A percentile compares a stretch with the other conserved stretches of the same genome.
These are phyloP conservation scores for Oidium heveae DNA, from an alignment of 2,329 filamentous ascomycete species.

Conservation along the genomic window DNA sequence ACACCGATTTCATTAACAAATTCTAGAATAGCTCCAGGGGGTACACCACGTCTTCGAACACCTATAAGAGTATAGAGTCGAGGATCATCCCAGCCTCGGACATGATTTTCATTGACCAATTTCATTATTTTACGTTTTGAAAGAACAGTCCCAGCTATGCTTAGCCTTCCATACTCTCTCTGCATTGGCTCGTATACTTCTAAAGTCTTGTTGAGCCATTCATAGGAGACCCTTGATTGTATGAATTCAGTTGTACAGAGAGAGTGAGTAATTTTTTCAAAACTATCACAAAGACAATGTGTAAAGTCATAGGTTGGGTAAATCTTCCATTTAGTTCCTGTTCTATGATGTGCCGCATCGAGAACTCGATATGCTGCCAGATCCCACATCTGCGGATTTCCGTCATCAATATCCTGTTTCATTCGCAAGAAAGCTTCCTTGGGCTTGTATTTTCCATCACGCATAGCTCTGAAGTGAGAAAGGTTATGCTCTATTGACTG, in stretches of 20 bases:
- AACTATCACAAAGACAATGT: constrained; percentile 75
- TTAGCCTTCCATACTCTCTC: constrained; percentile 58
- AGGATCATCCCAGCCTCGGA: constrained; percentile 78
- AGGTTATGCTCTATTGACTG: constrained; percentile 54
- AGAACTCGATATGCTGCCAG: constrained; percentile 72
- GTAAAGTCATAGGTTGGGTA: constrained; percentile 91
- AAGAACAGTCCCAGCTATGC: constrained; percentile 61
- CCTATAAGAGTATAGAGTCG: constrained; percentile 70
- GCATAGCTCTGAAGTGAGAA: constrained; percentile 67
- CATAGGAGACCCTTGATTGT: constrained; percentile 62
- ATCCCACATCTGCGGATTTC: constrained; percentile 95
- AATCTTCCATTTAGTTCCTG: constrained; percentile 66
- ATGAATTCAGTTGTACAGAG: constrained; percentile 88
- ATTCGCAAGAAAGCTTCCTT: constrained; percentile 69
- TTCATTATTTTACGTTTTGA: constrained; percentile 67
- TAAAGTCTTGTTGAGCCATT: constrained; percentile 63
- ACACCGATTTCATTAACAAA: constrained; percentile 85
- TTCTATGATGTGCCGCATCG: constrained; percentile 51
- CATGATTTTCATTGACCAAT: constrained; percentile 51
- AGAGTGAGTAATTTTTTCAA: constrained; percentile 77
- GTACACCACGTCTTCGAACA: constrained; percentile 61
- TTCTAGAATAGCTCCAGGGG: constrained; percentile 65
- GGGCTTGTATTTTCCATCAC: constrained; percentile 70
- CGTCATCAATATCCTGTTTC: constrained; percentile 67
- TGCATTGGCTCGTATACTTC: constrained; percentile 85